phyloP scores from a whole-genome alignment of 1,284 basidiomycete genomes.

The Spongiforma sp. region DNA sequence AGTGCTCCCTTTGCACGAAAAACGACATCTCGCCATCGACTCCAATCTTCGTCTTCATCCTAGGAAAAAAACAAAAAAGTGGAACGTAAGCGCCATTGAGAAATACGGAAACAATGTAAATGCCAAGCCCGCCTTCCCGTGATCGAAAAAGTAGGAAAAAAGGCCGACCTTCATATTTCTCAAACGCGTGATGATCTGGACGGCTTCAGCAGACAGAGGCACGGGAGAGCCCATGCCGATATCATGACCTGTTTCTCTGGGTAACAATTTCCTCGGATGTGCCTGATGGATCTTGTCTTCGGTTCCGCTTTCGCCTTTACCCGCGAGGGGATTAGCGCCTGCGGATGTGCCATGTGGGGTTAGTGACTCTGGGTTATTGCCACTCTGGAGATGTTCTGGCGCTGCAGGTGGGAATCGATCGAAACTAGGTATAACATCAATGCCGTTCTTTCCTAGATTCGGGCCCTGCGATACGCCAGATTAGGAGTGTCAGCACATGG shows the following conservation, averaged over 20 bases:
- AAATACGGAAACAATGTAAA: slow-evolving; percentile 1
- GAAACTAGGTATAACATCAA: slow-evolving; percentile 71
- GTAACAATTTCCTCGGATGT: slow-evolving; percentile 54
- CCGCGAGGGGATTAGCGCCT: slow-evolving; percentile 24
- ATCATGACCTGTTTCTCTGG: slow-evolving; percentile 83
- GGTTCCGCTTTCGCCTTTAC: neutral
- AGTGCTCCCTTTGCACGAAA: slow-evolving; percentile 73
- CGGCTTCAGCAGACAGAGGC: slow-evolving; percentile 81
- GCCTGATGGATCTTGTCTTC: slow-evolving; percentile 18
- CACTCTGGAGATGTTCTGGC: slow-evolving; percentile 56
- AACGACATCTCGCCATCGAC: slow-evolving; percentile 85
- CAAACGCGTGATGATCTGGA: slow-evolving; percentile 83
- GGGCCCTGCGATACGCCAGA: slow-evolving; percentile 61
- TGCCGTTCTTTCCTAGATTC: slow-evolving; percentile 80
- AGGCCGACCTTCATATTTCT: slow-evolving; percentile 79
- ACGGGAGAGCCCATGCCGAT: slow-evolving; percentile 93
- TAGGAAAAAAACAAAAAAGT: slow-evolving; percentile 31
- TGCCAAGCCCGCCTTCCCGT: neutral
- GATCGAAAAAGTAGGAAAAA: neutral
- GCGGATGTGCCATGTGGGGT: slow-evolving; percentile 24
- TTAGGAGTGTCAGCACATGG: slow-evolving; percentile 8
- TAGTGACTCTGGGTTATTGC: slow-evolving; percentile 43
- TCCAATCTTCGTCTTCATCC: slow-evolving; percentile 94
- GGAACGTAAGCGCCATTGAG: slow-evolving; percentile 13
- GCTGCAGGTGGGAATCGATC: slow-evolving; percentile 68